phyloP scores from a whole-genome alignment of 352 stramenopile genomes.

The Phytophthora idaei region DNA sequence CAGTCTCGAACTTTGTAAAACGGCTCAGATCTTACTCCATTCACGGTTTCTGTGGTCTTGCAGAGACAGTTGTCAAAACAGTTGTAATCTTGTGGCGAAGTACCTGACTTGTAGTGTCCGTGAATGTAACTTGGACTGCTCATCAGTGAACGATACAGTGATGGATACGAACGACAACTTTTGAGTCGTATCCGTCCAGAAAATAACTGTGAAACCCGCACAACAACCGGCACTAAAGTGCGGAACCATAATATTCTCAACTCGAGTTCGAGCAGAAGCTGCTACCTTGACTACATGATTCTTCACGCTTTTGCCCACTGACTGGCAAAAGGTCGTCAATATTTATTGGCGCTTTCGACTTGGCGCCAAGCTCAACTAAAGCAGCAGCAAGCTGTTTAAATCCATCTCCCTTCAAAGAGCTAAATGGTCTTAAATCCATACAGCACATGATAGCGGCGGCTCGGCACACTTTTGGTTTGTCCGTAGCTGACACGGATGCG shows the following conservation, averaged over 20 bases:
- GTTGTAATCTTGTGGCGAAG: conserved; percentile 1
- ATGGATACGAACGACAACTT: neutral
- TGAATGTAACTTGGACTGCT: neutral
- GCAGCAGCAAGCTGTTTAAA: neutral
- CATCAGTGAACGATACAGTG: neutral
- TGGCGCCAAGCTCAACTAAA: neutral
- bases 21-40: neutral
- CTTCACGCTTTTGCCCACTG: neutral
- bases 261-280: neutral
- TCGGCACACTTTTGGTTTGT: neutral
- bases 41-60: neutral
- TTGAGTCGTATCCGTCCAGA: neutral
- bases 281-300: neutral
- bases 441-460: neutral
- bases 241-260: neutral
- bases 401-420: neutral
- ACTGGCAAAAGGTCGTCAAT: neutral
- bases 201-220: neutral
- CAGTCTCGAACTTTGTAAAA: neutral
- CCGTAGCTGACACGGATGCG: neutral
- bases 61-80: neutral
- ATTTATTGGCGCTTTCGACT: neutral
- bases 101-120: neutral
- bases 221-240: neutral
- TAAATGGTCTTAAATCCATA: neutral